These are phyloP conservation scores for Phytophthora sp. DNA, from an alignment of 352 stramenopile genomes.

Conservation along the genomic window DNA sequence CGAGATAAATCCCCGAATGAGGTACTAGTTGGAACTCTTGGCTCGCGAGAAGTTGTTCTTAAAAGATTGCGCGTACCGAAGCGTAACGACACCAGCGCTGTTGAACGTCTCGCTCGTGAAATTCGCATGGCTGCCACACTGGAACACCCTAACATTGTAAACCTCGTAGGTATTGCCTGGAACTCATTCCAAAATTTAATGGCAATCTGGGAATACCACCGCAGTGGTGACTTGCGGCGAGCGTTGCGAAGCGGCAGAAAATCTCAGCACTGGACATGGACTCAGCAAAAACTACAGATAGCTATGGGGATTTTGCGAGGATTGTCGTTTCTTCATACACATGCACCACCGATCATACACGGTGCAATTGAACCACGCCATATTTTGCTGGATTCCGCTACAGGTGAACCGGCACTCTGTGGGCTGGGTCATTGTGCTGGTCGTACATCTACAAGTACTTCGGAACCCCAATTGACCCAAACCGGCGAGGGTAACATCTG, in stretches of 20 bases:
- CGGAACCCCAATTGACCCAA: slow-evolving; percentile 28
- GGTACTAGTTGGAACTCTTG: slow-evolving; percentile 46
- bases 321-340: slow-evolving; percentile 55
- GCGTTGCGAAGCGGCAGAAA: slow-evolving; percentile 29
- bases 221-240: slow-evolving; percentile 47
- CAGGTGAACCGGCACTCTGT: slow-evolving; percentile 52
- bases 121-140: slow-evolving; percentile 60
- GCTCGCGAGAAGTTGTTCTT: slow-evolving; percentile 43
- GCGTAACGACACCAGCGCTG: slow-evolving; percentile 48
- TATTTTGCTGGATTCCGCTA: slow-evolving; percentile 46
- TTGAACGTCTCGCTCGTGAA: slow-evolving; percentile 62
- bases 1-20: slow-evolving; percentile 36
- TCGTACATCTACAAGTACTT: slow-evolving; percentile 17
- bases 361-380: slow-evolving; percentile 63
- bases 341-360: slow-evolving; percentile 48
- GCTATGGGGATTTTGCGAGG: slow-evolving; percentile 48
- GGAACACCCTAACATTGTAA: slow-evolving; percentile 61
- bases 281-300: slow-evolving; percentile 51
- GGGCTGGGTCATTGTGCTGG: slow-evolving; percentile 48
- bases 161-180: slow-evolving; percentile 64
- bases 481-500: slow-evolving; percentile 43
- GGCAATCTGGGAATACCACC: slow-evolving; percentile 50
- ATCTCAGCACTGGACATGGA: slow-evolving; percentile 46
- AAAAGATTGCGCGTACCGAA: slow-evolving; percentile 50
- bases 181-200: slow-evolving; percentile 65